Evolutionary conservation across 2,329 filamentous ascomycete species (phyloP), one percentile per base, ranked within the genome.

Genomic region (Arthrobotrys musiformis): DNA sequence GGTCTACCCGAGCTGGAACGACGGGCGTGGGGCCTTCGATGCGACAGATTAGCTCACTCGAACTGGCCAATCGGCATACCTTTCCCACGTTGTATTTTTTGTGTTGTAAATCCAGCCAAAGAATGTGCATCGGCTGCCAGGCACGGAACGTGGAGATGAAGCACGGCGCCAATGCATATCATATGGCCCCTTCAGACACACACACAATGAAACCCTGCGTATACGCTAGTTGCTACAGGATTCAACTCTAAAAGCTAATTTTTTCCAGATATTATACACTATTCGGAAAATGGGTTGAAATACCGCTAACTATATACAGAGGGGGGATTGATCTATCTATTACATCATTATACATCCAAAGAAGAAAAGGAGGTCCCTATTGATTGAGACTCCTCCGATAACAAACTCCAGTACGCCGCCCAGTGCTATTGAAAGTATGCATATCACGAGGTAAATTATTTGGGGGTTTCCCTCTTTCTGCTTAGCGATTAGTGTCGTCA

Each of bases 191-290:
- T 46, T 9, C 17, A 11, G 17, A 24, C 5, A n/a, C 17, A 7
- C 30, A 35, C 17, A 17, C 7, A 40, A 40, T 17, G 2, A n/a
- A 17, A 40, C 15, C 2, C 17, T 4, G 3, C 3, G 15, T n/a
- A n/a, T n/a, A n/a, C n/a, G n/a, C n/a, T n/a, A n/a, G n/a, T n/a
- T n/a, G 13, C 8, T 26, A 6, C 44, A 48, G 19, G n/a, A 48
- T 26, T 24, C 6, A 15, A 2, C 9, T 11, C 4, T 17, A n/a
- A n/a, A 56, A 2, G 19, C 17, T 37, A 19, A 9, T 5, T 35
- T 19, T 22, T 37, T 60, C 30, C 69, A 76, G 37, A 76, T 37
- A 76, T 76, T 76, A 76, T 67, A 68, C 44, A 69, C 69, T 76
- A 69, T 37, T 33, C 5, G 28, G 13, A 40, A 40, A 30, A 2